Conservation (phyloP, 768 basidiomycete species). For the Astraeus odoratus region DNA sequence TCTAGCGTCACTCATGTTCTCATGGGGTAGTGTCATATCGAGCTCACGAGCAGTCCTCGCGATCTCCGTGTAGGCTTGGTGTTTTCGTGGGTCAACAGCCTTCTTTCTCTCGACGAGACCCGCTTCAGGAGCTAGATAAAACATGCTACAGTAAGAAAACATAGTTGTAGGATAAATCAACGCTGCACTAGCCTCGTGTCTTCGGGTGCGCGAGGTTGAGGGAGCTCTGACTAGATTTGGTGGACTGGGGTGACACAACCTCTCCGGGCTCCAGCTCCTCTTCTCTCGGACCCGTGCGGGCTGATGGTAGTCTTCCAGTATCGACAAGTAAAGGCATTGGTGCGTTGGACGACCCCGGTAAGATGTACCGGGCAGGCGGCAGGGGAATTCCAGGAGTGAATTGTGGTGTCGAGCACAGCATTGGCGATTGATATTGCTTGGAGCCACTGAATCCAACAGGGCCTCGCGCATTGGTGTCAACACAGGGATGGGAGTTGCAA, state of each 20-base stretch:
- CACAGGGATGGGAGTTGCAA: neutral
- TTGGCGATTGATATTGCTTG: neutral
- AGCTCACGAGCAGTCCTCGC: neutral
- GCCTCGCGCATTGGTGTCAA: no score
- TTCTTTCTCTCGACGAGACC: neutral
- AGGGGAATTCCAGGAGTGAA: neutral
- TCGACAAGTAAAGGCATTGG: neutral
- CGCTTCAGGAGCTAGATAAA: neutral
- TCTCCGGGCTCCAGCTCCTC: slow-evolving; percentile 21
- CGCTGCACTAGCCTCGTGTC: slow-evolving; percentile 7
- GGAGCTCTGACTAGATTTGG: slow-evolving; percentile 10
- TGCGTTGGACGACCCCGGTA: neutral
- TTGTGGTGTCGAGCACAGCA: neutral
- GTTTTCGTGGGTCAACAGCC: neutral
- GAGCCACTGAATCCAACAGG: neutral
- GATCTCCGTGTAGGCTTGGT: neutral
- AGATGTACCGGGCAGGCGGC: neutral
- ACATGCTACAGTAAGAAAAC: neutral
- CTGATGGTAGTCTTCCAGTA: neutral
- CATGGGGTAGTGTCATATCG: neutral
- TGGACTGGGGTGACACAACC: slow-evolving; percentile 21
- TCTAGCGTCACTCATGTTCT: neutral
- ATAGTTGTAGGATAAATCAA: neutral
- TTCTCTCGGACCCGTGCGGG: neutral
- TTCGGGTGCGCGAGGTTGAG: slow-evolving; percentile 2